Evolutionary conservation across 225 moss, liverwort and hornwort genomes (phyloP).

Genomic region (Takakia lepidozioides): DNA sequence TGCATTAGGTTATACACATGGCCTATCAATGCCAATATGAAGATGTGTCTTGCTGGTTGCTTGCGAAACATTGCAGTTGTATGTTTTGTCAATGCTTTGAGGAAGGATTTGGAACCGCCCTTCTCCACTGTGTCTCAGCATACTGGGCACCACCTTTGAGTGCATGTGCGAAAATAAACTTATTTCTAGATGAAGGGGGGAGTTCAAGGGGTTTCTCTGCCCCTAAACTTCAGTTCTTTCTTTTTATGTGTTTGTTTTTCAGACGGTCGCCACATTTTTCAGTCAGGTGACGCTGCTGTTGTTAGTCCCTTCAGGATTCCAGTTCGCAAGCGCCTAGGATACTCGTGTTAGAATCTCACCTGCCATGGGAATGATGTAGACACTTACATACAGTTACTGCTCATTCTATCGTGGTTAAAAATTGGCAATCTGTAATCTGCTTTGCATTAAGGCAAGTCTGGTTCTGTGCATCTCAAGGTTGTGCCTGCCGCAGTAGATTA

Average conservation of each 20-base stretch:
- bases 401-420: slow-evolving; percentile 1
- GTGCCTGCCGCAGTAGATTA: neutral
- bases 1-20: no score
- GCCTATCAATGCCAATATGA: no score
- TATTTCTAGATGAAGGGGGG: no score
- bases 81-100: neutral
- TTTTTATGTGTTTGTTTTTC: slow-evolving; percentile 16
- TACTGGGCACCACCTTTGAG: no score
- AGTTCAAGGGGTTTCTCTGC: slow-evolving; percentile 12
- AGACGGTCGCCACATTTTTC: slow-evolving; percentile 18
- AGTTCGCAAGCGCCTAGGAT: slow-evolving; percentile 10
- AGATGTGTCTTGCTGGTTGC: no score
- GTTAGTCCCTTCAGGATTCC: slow-evolving; percentile 14
- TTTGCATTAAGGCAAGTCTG: neutral
- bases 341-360: slow-evolving; percentile 10
- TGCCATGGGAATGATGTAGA: slow-evolving; percentile 7
- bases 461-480: neutral
- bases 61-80: neutral
- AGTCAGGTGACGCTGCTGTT: slow-evolving; percentile 20
- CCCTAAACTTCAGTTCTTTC: slow-evolving; percentile 14
- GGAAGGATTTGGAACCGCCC: neutral
- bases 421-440: neutral
- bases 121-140: no score
- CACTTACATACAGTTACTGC: slow-evolving; percentile 5
- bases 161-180: no score